Percentiles rank a stretch among this genome's conserved stretches.
These are phyloP conservation scores for Pleurozium schreberi DNA, from an alignment of 225 moss, liverwort and hornwort genomes.

Conservation along the genomic window DNA sequence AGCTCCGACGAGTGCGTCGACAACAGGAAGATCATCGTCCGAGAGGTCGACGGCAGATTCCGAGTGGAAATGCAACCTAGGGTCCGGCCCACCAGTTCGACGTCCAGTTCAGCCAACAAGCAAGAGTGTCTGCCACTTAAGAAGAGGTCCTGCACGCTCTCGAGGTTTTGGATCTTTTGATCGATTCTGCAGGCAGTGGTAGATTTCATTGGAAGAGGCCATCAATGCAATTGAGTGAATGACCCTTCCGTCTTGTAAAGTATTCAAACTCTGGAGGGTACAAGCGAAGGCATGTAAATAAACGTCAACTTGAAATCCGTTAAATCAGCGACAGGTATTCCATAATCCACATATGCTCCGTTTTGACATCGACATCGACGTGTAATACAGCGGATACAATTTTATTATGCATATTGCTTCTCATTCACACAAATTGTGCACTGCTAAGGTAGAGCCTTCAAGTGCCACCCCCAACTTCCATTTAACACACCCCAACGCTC, in stretches of 20 bases:
- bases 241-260: no score
- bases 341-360: not conserved
- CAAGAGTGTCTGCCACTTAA: no score
- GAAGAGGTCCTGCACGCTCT: not conserved
- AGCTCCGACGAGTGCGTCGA: conserved; percentile 23
- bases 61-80: not conserved
- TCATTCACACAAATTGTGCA: not conserved
- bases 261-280: not conserved
- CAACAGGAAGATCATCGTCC: not conserved
- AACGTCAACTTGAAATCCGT: not conserved
- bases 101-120: not conserved
- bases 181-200: not conserved
- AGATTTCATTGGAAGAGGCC: not conserved
- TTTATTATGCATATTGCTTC: not conserved
- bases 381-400: not conserved
- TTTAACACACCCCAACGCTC: no score
- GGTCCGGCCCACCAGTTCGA: not conserved
- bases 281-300: not conserved
- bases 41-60: not conserved
- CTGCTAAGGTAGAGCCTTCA: not conserved
- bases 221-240: no score
- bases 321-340: not conserved
- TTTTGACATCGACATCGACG: no score
- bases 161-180: not conserved
- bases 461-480: not conserved